phyloP scores from a whole-genome alignment of 352 stramenopile genomes.

The Saprolegnia parasitica region DNA sequence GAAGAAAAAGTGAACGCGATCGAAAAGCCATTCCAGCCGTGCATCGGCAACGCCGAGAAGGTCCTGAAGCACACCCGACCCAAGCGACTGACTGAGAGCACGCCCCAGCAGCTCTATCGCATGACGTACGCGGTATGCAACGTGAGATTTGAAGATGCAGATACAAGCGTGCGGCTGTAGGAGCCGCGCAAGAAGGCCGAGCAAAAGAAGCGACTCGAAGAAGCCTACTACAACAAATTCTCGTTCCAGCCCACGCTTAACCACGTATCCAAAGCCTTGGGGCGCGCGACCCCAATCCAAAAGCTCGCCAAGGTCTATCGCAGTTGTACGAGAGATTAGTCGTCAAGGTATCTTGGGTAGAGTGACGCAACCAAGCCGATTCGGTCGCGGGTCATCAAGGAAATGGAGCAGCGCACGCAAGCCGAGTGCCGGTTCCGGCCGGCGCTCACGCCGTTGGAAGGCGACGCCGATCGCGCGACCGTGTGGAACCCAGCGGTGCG shows the following conservation, averaged over 20 bases:
- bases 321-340: neutral
- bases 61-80: constrained; percentile 63
- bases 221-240: constrained; percentile 53
- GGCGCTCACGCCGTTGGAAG: constrained; percentile 16
- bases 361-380: constrained; percentile 10
- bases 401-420: constrained; percentile 60
- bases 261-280: constrained; percentile 59
- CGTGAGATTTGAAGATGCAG: neutral
- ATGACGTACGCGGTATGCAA: constrained; percentile 46
- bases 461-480: constrained; percentile 34
- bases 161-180: constrained; percentile 10
- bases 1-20: constrained; percentile 54
- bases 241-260: constrained; percentile 80
- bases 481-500: constrained; percentile 33
- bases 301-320: constrained; percentile 37
- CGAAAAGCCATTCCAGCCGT: constrained; percentile 66
- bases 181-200: constrained; percentile 53
- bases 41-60: constrained; percentile 68
- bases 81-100: constrained; percentile 53
- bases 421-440: constrained; percentile 69
- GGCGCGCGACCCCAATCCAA: constrained; percentile 41
- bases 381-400: constrained; percentile 57
- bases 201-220: constrained; percentile 52
- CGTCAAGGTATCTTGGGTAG: neutral
- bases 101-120: constrained; percentile 52